Percentiles rank a stretch among this genome's conserved stretches.
Evolutionary conservation across 495 filamentous ascomycete species (phyloP).

Genomic region (Neurospora sp.): DNA sequence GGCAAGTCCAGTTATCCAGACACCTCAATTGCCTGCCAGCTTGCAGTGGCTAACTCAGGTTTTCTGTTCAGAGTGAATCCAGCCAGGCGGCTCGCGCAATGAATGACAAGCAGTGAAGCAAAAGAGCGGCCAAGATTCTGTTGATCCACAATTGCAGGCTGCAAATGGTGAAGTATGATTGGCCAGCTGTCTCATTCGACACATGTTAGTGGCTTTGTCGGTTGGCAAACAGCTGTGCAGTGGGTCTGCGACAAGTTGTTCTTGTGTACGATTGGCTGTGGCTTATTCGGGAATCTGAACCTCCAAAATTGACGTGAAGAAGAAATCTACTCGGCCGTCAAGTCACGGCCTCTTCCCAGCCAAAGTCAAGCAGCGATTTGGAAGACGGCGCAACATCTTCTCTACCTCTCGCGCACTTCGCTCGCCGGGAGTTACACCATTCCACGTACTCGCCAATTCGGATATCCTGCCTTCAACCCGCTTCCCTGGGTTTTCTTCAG

Average conservation of each 20-base stretch:
- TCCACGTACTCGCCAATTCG: neutral
- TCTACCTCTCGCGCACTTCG: neutral
- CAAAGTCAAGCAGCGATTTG: neutral
- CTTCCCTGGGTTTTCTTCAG: neutral
- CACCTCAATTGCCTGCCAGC: neutral
- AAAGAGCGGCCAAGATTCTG: neutral
- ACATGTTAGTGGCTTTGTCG: slow-evolving; percentile 2
- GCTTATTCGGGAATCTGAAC: slow-evolving; percentile 22
- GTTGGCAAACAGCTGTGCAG: slow-evolving; percentile 13
- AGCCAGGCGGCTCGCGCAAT: neutral
- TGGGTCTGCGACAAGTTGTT: slow-evolving; percentile 9
- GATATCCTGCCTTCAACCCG: neutral
- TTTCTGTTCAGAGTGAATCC: neutral
- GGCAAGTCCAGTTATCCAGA: neutral
- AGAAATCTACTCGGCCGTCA: slow-evolving; percentile 22
- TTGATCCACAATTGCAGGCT: neutral
- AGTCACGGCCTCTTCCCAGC: neutral
- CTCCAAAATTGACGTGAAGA: slow-evolving; percentile 25
- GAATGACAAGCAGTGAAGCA: neutral
- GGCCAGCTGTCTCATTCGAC: neutral
- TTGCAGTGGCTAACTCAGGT: neutral
- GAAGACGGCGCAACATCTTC: neutral
- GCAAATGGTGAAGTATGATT: neutral
- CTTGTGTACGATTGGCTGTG: slow-evolving; percentile 11
- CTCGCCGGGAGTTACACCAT: neutral